phyloP scores from a whole-genome alignment of 129 eudicot genomes.

The Silybum marianum region DNA sequence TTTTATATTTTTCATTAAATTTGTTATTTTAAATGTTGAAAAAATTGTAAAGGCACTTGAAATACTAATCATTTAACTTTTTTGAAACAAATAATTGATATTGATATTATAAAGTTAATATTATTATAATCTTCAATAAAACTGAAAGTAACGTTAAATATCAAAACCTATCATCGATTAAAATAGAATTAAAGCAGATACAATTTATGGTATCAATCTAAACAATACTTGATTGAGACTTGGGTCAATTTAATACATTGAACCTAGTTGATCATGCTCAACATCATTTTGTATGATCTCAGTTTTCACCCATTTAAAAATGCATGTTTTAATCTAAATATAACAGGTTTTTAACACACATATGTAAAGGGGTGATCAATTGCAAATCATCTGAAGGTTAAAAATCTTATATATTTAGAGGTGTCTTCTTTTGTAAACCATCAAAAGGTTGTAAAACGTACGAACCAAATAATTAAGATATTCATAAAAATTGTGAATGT shows the following conservation, averaged over 20 bases:
- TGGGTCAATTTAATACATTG: not conserved
- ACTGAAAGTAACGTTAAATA: not conserved
- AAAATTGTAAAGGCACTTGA: not conserved
- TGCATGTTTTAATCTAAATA: too few species aligned
- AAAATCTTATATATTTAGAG: too few species aligned
- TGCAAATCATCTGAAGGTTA: too few species aligned
- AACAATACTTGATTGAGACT: not conserved
- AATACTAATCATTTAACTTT: not conserved
- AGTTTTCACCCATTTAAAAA: too few species aligned
- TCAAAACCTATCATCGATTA: not conserved
- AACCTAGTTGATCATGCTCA: constrained; percentile 13
- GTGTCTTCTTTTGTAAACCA: too few species aligned
- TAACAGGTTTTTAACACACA: too few species aligned
- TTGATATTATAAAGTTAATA: too few species aligned
- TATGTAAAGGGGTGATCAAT: too few species aligned
- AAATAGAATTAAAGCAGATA: not conserved
- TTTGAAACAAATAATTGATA: not conserved
- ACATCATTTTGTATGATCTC: not conserved
- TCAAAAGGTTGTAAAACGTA: too few species aligned
- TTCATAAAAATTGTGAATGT: too few species aligned
- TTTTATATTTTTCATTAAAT: not conserved
- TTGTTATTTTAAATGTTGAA: not conserved
- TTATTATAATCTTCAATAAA: too few species aligned
- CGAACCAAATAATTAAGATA: too few species aligned
- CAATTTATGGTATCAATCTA: not conserved